Evolutionary conservation across 2,329 filamentous ascomycete species (phyloP), one percentile per base, ranked within the genome.

Genomic region (Aureobasidium pullulans): DNA sequence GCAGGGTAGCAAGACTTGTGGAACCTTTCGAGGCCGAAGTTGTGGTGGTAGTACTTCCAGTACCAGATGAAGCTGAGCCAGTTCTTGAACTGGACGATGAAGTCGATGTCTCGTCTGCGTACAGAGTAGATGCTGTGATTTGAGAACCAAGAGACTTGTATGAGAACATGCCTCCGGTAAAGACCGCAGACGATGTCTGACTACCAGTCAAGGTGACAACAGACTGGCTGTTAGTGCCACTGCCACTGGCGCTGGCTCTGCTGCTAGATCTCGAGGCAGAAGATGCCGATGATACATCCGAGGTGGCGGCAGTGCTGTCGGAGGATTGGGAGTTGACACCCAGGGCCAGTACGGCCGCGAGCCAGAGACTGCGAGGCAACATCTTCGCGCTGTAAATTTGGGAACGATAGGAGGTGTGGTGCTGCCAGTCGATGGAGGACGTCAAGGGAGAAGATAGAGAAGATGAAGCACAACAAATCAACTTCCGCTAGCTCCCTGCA

Each of bases 291-390:
- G 61, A 61, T 4, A 46, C 56, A 39, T 67, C 65, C 23, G 61
- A 59, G 15, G 31, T 37, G 31, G 40, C 28, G n/a, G 47, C 48
- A 23, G 29, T 7, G 13, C 16, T 47, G 23, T 48, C 48, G n/a
- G 36, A 50, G 9, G 32, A 44, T 59, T 67, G 65, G 48, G 69
- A 63, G 67, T 62, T 62, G 64, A 69, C 61, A 65, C 68, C 60
- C n/a, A 69, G 57, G 36, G 70, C 70, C 52, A 74, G 64, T n/a
- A 75, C 62, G 62, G 69, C 67, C 23, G 70, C 60, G 59, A 71
- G 67, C 69, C 66, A 67, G 28, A 71, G 54, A 52, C 62, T 57
- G 61, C 59, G 59, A 49, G 64, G 61, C 42, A 69, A 61, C 70
- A 72, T 70, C 31, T 37, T 66, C 60, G 42, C 46, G 44, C 13